A percentile compares a stretch with the other conserved stretches of the same genome.
Conservation (phyloP, 1,284 basidiomycete species). For the Cutaneotrichosporon cutaneum region DNA sequence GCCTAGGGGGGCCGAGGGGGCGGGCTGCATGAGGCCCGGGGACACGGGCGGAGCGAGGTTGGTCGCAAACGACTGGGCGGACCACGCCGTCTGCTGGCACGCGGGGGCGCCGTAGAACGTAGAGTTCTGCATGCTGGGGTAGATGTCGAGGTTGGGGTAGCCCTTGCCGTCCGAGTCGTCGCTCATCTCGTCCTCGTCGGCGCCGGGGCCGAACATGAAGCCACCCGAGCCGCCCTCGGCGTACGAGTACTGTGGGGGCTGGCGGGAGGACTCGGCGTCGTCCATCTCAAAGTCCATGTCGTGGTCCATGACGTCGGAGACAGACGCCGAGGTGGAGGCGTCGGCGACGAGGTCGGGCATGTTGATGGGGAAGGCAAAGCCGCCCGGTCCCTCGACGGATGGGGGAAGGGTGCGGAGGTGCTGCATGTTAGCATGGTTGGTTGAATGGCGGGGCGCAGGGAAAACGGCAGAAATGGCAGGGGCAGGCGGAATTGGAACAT, state of each 20-base stretch:
- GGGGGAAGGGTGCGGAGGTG: conserved; percentile 22
- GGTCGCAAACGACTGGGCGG: conserved; percentile 46
- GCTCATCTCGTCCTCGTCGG: conserved; percentile 47
- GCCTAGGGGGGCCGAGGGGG: conserved; percentile 26
- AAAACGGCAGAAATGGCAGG: background rate
- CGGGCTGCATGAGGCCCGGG: conserved; percentile 44
- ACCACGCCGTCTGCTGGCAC: conserved; percentile 19
- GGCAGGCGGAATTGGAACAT: background rate
- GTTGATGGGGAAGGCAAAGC: conserved; percentile 26
- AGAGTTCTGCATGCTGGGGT: conserved; percentile 32
- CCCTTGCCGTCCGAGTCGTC: conserved; percentile 21
- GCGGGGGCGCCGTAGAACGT: conserved; percentile 25
- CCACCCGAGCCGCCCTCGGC: conserved; percentile 40
- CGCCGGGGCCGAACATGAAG: conserved; percentile 49
- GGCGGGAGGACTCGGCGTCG: conserved; percentile 23
- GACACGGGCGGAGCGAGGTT: conserved; percentile 31
- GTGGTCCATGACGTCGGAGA: conserved; percentile 36
- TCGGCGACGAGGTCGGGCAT: conserved; percentile 44
- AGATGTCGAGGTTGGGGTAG: conserved; percentile 18
- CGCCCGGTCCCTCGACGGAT: conserved; percentile 14
- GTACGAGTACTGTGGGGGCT: conserved; percentile 26
- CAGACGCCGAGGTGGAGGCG: conserved; percentile 19
- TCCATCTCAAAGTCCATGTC: conserved; percentile 42
- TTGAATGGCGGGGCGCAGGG: background rate
- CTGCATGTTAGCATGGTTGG: conserved; percentile 9